Percentiles rank a stretch among this genome's conserved stretches.
Evolutionary conservation across 495 filamentous ascomycete genomes (phyloP).

Genomic region (Jackrogersella multiformis): DNA sequence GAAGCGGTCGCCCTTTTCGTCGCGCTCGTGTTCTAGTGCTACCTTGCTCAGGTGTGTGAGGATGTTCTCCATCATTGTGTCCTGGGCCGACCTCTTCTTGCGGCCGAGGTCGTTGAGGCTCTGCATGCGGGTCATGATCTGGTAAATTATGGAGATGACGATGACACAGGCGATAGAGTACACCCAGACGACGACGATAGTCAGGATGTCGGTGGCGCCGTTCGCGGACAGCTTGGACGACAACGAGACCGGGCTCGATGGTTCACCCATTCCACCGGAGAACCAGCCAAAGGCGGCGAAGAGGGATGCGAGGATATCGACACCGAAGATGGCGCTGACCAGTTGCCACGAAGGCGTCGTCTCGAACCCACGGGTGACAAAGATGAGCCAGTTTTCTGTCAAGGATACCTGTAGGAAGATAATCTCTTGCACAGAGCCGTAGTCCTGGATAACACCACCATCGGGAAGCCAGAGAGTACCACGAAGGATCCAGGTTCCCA

Average conservation of each 20-base stretch:
- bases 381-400: constrained; percentile 94
- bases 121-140: constrained; percentile 71
- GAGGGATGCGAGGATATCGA: constrained; percentile 81
- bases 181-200: constrained; percentile 78
- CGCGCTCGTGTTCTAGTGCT: constrained; percentile 73
- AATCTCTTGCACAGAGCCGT: constrained; percentile 79
- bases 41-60: constrained; percentile 78
- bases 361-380: constrained; percentile 87
- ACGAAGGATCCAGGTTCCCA: constrained; percentile 82
- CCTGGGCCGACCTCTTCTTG: constrained; percentile 75
- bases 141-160: constrained; percentile 82
- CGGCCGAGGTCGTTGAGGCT: constrained; percentile 80
- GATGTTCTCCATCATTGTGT: constrained; percentile 85
- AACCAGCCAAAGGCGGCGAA: constrained; percentile 85
- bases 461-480: constrained; percentile 74
- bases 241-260: constrained; percentile 34
- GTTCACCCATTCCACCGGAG: constrained; percentile 53
- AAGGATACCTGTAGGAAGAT: constrained; percentile 88
- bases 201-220: constrained; percentile 74
- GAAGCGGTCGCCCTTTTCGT: constrained; percentile 66
- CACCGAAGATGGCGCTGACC: constrained; percentile 73
- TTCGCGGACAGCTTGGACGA: constrained; percentile 60
- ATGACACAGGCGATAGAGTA: constrained; percentile 82
- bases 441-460: constrained; percentile 84
- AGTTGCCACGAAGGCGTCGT: constrained; percentile 85